phyloP scores from a whole-genome alignment of 257 asterid species.

The Solanum appendiculatum region DNA sequence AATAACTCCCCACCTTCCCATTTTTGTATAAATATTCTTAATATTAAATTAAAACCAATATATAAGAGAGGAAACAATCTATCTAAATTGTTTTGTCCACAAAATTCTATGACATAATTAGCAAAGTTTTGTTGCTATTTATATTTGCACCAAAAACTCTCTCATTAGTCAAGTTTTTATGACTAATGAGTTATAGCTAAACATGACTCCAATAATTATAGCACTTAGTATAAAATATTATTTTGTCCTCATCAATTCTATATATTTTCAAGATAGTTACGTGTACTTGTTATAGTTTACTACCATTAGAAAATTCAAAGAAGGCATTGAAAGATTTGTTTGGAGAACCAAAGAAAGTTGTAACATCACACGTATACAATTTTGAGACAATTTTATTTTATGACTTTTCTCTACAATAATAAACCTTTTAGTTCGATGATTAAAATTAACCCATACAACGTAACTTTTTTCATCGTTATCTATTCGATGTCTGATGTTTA shows the following conservation, averaged over 20 bases:
- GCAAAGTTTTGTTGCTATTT: slow-evolving; percentile 32
- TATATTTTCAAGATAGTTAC: not conserved
- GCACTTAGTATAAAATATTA: not conserved
- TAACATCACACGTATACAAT: not conserved
- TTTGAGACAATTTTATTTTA: not conserved
- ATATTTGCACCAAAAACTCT: slow-evolving; percentile 23
- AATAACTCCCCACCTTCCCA: slow-evolving; percentile 34
- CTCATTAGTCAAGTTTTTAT: slow-evolving; percentile 12
- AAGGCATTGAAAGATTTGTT: not conserved
- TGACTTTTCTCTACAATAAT: not conserved
- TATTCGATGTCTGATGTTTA: accelerated
- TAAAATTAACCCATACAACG: not conserved
- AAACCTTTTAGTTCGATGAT: not conserved
- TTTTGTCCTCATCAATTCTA: not conserved
- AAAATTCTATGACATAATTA: slow-evolving; percentile 41
- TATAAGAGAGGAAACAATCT: not conserved
- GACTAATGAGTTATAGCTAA: not conserved
- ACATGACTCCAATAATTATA: slow-evolving; percentile 16
- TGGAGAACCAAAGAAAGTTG: not conserved
- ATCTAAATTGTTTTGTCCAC: slow-evolving; percentile 11
- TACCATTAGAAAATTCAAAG: not conserved
- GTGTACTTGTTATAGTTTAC: not conserved
- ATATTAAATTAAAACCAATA: not conserved
- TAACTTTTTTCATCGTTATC: not conserved
- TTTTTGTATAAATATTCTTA: not conserved